Conservation (phyloP, 805 yeast species). For the Candida nitratophila region DNA sequence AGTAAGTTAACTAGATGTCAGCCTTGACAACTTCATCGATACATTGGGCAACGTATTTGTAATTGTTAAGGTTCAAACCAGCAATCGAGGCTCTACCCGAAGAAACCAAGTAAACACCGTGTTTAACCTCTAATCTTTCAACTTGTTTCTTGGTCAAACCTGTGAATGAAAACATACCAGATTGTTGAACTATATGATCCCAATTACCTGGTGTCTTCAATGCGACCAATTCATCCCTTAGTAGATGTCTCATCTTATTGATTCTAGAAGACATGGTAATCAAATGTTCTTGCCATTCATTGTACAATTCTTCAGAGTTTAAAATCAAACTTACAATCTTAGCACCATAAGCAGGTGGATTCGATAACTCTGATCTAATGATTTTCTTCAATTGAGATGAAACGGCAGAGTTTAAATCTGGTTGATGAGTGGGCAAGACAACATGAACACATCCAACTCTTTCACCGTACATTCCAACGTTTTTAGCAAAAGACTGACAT, state of each 20-base stretch:
- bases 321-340: conserved; percentile 77
- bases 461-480: conserved; percentile 96
- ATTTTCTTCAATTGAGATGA: conserved; percentile 68
- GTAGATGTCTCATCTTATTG: conserved; percentile 62
- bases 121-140: conserved; percentile 63
- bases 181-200: conserved; percentile 86
- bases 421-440: conserved; percentile 40
- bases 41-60: conserved; percentile 70
- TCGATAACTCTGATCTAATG: conserved; percentile 81
- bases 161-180: conserved; percentile 96
- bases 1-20: background rate
- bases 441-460: conserved; percentile 92
- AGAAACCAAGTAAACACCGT: conserved; percentile 72
- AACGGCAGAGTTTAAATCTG: conserved; percentile 46
- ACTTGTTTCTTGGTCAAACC: conserved; percentile 78
- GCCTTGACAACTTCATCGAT: conserved; percentile 72
- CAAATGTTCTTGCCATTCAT: conserved; percentile 82
- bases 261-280: conserved; percentile 84
- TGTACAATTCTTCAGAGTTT: conserved; percentile 54
- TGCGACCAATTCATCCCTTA: conserved; percentile 52
- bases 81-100: conserved; percentile 93
- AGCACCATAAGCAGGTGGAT: conserved; percentile 95
- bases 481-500: conserved; percentile 95
- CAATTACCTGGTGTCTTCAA: conserved; percentile 83
- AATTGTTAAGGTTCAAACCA: conserved; percentile 77